Conservation (phyloP, 2,329 filamentous ascomycete genomes). For the Stenocarpella maydis region DNA sequence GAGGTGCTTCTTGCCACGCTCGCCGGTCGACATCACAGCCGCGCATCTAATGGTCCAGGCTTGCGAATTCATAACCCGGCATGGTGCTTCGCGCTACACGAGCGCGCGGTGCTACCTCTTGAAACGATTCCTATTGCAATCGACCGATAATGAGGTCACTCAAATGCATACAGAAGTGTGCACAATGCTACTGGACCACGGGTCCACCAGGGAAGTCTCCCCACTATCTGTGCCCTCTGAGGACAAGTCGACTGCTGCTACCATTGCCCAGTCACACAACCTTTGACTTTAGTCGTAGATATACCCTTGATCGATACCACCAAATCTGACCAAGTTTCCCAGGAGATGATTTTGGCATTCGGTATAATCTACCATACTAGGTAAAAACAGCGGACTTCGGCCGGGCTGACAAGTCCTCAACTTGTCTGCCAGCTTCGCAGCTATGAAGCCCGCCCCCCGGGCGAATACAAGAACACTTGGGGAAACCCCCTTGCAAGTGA, state of each 20-base stretch:
- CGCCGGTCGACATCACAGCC: background rate
- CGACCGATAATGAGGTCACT: slow-evolving; percentile 17
- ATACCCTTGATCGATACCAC: background rate
- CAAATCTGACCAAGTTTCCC: background rate
- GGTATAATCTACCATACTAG: background rate
- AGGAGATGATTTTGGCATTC: background rate
- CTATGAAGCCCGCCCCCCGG: background rate
- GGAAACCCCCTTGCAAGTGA: background rate
- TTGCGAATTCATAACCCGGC: background rate
- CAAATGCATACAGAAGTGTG: background rate
- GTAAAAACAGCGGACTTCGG: slow-evolving; percentile 5
- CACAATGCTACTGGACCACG: background rate
- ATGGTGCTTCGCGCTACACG: background rate
- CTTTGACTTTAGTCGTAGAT: background rate
- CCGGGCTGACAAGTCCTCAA: slow-evolving; percentile 5
- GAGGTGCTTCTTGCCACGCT: background rate
- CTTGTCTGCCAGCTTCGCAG: background rate
- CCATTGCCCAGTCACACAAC: slow-evolving; percentile 11
- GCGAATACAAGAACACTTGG: background rate
- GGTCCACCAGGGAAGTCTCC: background rate
- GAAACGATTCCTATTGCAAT: slow-evolving; percentile 10
- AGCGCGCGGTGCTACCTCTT: slow-evolving; percentile 17
- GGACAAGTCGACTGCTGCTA: background rate
- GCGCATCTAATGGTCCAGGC: background rate
- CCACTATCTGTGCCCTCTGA: background rate